These are phyloP conservation scores for Fusarium anthophilum DNA, from an alignment of 2,329 filamentous ascomycete genomes.

Conservation along the genomic window DNA sequence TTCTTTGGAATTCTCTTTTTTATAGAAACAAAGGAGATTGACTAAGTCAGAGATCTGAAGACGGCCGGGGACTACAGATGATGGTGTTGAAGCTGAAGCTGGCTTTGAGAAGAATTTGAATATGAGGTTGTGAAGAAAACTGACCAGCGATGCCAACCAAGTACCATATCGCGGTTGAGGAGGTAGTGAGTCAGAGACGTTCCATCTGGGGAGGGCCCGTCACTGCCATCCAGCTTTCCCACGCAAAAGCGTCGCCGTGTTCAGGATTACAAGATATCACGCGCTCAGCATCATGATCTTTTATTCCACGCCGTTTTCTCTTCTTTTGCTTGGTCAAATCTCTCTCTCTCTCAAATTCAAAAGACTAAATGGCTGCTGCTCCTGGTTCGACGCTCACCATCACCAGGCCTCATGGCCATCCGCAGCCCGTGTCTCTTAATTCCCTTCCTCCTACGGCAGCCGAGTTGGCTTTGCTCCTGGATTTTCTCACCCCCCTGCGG, in stretches of 20 bases:
- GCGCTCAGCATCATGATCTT: background rate
- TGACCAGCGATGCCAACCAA: background rate
- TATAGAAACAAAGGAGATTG: fast-evolving
- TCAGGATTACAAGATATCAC: background rate
- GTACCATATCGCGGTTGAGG: fast-evolving
- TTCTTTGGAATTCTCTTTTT: too few relatives aligned
- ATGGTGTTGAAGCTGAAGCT: background rate
- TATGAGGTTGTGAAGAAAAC: background rate
- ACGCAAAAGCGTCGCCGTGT: background rate
- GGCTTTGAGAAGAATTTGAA: fast-evolving
- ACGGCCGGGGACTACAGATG: fast-evolving
- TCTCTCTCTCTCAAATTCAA: background rate
- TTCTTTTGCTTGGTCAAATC: background rate
- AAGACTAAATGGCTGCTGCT: background rate
- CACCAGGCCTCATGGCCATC: background rate
- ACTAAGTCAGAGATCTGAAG: background rate
- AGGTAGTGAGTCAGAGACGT: background rate
- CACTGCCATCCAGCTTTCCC: background rate
- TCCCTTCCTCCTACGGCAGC: background rate
- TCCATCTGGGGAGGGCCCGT: fast-evolving
- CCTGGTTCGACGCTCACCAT: background rate
- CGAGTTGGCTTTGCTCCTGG: background rate
- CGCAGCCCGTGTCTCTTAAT: background rate
- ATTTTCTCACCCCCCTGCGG: too few relatives aligned
- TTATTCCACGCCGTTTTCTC: background rate